Conservation (phyloP, 2,329 filamentous ascomycete species). For the Domatiomyces globalis region DNA sequence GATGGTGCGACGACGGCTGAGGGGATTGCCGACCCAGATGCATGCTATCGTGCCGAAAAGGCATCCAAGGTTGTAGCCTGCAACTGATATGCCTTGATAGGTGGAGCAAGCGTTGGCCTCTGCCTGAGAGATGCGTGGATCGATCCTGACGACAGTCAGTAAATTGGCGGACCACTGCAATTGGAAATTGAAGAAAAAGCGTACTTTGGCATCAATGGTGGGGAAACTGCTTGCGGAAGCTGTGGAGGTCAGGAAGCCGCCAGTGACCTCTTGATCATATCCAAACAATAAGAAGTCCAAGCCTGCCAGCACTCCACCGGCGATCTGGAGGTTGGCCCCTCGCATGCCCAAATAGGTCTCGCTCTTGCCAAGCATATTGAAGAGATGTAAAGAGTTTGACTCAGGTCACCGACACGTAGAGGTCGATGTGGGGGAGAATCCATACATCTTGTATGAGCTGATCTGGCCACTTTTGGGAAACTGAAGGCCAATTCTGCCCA, state of each 20-base stretch:
- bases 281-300: constrained; percentile 18
- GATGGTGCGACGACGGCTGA: constrained; percentile 32
- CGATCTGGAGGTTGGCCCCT: constrained; percentile 52
- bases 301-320: constrained; percentile 54
- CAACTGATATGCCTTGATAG: constrained; percentile 19
- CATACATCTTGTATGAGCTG: too few relatives aligned
- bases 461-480: too few relatives aligned
- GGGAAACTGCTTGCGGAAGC: constrained; percentile 45
- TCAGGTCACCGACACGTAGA: too few relatives aligned
- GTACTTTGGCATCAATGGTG: constrained; percentile 27
- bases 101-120: constrained; percentile 2
- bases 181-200: neutral
- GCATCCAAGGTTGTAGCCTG: constrained; percentile 36
- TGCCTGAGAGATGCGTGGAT: constrained; percentile 2
- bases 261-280: constrained; percentile 48
- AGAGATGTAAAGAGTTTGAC: too few relatives aligned
- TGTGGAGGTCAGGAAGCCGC: constrained; percentile 56
- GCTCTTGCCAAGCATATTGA: too few relatives aligned
- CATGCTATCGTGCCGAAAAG: constrained; percentile 37
- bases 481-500: too few relatives aligned
- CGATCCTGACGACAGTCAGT: neutral
- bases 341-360: constrained; percentile 42
- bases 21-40: constrained; percentile 37
- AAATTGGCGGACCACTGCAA: neutral
- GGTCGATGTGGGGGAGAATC: too few relatives aligned